These are phyloP conservation scores for Aspergillus taichungensis DNA, from an alignment of 495 filamentous ascomycete species.

Conservation along the genomic window DNA sequence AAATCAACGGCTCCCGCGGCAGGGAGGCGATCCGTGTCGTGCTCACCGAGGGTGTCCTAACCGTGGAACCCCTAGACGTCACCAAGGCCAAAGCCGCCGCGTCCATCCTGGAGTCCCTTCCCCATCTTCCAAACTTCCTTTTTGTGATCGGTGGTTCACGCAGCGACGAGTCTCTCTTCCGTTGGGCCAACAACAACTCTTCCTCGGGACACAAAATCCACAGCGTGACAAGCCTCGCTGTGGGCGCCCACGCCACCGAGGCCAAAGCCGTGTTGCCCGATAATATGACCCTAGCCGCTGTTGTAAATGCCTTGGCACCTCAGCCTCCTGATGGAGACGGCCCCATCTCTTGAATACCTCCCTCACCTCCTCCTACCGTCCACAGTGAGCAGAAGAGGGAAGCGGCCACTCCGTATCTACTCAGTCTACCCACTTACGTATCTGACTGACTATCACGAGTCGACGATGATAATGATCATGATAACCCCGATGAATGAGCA, in stretches of 20 bases:
- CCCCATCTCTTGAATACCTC: background rate
- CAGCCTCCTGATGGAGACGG: background rate
- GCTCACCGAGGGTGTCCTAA: constrained; percentile 57
- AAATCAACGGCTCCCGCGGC: constrained; percentile 79
- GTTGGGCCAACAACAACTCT: constrained; percentile 61
- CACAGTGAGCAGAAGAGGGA: too few species aligned
- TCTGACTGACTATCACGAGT: too few species aligned
- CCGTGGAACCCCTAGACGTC: constrained; percentile 68
- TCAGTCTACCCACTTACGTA: too few species aligned
- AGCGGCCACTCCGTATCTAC: too few species aligned
- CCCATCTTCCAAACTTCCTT: constrained; percentile 55
- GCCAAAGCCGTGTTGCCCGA: constrained; percentile 17
- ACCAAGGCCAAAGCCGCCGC: constrained; percentile 66
- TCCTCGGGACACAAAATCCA: constrained; percentile 40
- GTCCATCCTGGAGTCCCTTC: constrained; percentile 40
- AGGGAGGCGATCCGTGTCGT: constrained; percentile 69
- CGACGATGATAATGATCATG: too few species aligned
- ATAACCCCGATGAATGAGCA: too few species aligned
- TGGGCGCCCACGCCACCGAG: constrained; percentile 44
- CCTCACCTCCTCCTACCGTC: too few species aligned
- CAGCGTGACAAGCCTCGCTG: constrained; percentile 63
- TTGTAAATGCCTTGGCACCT: constrained; percentile 3
- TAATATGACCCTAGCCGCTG: constrained; percentile 6
- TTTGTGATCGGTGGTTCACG: constrained; percentile 74
- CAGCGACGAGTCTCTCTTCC: constrained; percentile 76